A percentile compares a stretch with the other conserved stretches of the same genome.
phyloP scores from a whole-genome alignment of 345 rosid genomes.

The Conringia planisiliqua region DNA sequence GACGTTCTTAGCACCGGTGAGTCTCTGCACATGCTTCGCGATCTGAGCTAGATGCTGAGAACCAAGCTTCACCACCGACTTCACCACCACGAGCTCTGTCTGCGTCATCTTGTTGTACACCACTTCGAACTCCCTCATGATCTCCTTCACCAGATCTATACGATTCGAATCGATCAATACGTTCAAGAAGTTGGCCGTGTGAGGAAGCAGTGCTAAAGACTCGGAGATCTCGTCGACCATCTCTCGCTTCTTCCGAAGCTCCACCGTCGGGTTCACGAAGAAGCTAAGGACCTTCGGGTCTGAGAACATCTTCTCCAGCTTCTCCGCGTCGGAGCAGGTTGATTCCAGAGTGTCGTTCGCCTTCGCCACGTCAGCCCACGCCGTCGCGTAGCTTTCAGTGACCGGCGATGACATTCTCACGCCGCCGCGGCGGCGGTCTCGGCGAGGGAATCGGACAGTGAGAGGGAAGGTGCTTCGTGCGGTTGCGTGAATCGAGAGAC shows the following conservation, averaged over 20 bases:
- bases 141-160: not conserved
- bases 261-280: not conserved
- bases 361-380: not conserved
- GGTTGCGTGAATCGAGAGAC: not conserved
- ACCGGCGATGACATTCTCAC: not conserved
- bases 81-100: not conserved
- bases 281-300: not conserved
- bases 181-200: not conserved
- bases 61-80: not conserved
- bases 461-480: not conserved
- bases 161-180: not conserved
- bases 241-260: not conserved
- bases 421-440: not conserved
- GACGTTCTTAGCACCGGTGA: not conserved
- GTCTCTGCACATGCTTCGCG: not conserved
- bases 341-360: not conserved
- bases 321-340: not conserved
- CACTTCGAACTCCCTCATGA: not conserved
- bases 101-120: not conserved
- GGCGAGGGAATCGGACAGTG: not conserved
- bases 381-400: not conserved
- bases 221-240: not conserved
- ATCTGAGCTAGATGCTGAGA: conserved; percentile 3
- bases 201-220: not conserved
- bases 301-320: not conserved